Base-by-base conservation (phyloP, 2,329 filamentous ascomycete genomes). In the Sodiomyces alkalinus region DNA sequence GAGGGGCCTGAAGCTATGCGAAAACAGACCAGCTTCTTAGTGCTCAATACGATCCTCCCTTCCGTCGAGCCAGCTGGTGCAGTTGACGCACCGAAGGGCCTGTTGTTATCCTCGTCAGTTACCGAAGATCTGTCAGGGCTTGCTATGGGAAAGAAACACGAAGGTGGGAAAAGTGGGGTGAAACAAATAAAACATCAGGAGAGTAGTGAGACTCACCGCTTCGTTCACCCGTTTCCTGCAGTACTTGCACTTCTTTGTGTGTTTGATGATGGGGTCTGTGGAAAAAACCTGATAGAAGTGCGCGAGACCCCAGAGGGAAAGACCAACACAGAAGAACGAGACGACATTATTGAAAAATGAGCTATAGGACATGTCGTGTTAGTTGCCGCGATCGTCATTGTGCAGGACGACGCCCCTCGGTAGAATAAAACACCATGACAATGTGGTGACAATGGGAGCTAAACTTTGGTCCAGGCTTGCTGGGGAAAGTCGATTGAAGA, bases 201-300 rank as follows among this genome's bases (percentile, higher is more conserved):
- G 19, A 27, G 3, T n/a, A 6, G 10, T 17, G 11, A 17, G 15
- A 35, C 56, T 41, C 32, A 73, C 74, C 62, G 74, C 73, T 28
- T 68, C 63, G 40, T 64, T 74, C 32, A 79, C 70, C 15, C 53
- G 55, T 48, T 74, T 72, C 34, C 63, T 58, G 44, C 75, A 80
- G 42, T 76, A 82, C 42, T 57, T 65, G 53, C 77, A 83, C 49
- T 72, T 77, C 29, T 73, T 60, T 16, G 66, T 70, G 39, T 67
- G 70, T 55, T 80, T 81, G 46, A 82, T 77, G 37, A 82, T 75
- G 10, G 70, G 67, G 29, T 81, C 75, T 8, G 64, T 58, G 9
- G 66, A 70, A 8, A 71, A 44, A 35, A 58, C 60, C 39, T 73
- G 69, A 45, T 80, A 82, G 21, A 68, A 23, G 27, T 62, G 60